Conservation (phyloP, 768 basidiomycete genomes). For the Pleurotus eryngii region DNA sequence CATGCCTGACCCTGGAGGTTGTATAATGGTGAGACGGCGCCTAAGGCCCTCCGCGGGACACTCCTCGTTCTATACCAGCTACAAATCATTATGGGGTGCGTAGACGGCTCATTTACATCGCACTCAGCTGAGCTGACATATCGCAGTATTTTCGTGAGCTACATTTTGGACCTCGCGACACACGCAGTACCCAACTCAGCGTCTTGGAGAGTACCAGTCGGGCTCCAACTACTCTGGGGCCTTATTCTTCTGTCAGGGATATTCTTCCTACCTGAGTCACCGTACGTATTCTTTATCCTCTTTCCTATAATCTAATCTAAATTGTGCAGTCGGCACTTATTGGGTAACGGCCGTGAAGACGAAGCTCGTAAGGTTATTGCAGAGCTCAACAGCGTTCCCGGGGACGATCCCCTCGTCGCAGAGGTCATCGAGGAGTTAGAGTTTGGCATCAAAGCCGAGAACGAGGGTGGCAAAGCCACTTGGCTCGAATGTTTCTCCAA, state of each 20-base stretch:
- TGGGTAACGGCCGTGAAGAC: conserved; percentile 48
- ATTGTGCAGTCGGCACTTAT: conserved; percentile 58
- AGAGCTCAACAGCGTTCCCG: conserved; percentile 57
- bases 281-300: conserved; percentile 38
- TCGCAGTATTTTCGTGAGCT: conserved; percentile 66
- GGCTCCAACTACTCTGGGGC: conserved; percentile 71
- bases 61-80: conserved; percentile 72
- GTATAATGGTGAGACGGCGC: conserved; percentile 78
- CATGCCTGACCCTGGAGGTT: conserved; percentile 34
- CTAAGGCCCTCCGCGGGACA: conserved; percentile 70
- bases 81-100: conserved; percentile 70
- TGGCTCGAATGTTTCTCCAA: conserved; percentile 79
- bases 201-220: conserved; percentile 75
- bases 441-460: conserved; percentile 65
- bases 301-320: not conserved
- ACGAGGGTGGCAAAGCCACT: conserved; percentile 75
- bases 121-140: not conserved
- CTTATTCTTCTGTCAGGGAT: conserved; percentile 63
- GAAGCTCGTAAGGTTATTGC: conserved; percentile 66
- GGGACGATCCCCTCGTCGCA: conserved; percentile 54
- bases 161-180: conserved; percentile 66
- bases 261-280: conserved; percentile 77
- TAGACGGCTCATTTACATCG: not conserved
- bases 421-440: conserved; percentile 64
- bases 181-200: conserved; percentile 53